Base-by-base conservation (phyloP, 1,284 basidiomycete species). In the Taiwanofungus camphoratus region DNA sequence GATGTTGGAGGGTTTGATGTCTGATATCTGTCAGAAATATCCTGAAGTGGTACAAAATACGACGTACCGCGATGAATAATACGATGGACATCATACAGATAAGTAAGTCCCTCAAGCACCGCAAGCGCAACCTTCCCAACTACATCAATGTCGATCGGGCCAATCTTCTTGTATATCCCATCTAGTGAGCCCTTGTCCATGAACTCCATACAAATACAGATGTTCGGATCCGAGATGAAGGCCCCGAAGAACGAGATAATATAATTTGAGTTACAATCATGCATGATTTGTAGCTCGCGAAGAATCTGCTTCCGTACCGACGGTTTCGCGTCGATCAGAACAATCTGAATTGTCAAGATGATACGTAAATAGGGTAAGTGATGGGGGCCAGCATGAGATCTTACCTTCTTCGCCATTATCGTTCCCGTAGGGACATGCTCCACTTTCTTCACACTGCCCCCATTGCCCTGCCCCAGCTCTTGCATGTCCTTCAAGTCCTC, bases 1-100 rank as follows among this genome's bases (percentile, higher is more conserved):
- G 46, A 99, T 96, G 61, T 99, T 99, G 34, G 92, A 96, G 2
- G 95, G 95, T 66, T 99, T 99, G 72, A 99, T 98, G 60, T 99
- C 95, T 96, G 49, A 5, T 21, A n/a, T 16, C 20, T 18, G 44
- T 39, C 19, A 33, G 18, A 5, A 16, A 16, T 4, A 22, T 7
- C 19, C 30, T 9, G 12, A 16, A 16, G 22, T 24, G 12, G 15
- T 18, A 7, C 16, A 18, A 29, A 7, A 34, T 18, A 16, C 22
- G 24, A 54, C 54, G 44, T 53, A 94, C 93, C 93, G 61, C 96
- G 87, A 65, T 99, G 95, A 56, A 99, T 99, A 66, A 99, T 99
- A n/a, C 93, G 83, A 65, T 99, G 96, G 1, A 87, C 88, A 61
- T 99, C 96, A 64, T 99, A 99, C n/a, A 99, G 77, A 64, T 99